Base-by-base conservation (phyloP, 139 green algal species). In the Coelastrella sp. region DNA sequence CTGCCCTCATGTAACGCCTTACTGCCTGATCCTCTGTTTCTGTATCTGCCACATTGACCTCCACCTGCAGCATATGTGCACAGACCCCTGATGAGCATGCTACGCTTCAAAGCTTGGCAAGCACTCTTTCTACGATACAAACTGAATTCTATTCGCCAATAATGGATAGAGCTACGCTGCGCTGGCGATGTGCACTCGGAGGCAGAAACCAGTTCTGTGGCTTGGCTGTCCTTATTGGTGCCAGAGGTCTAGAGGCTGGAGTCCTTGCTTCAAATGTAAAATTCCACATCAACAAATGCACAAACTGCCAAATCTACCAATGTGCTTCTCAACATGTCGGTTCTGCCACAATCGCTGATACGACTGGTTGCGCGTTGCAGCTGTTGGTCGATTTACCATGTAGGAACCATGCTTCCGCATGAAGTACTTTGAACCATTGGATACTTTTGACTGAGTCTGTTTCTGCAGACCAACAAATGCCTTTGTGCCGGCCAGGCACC, bases 21-120 rank as follows among this genome's bases (percentile, higher is more conserved):
- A 93, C 90, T 45, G 90, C 88, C 78, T 89, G 86, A 37, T 93
- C 90, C 85, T 93, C 90, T 3, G 90, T 87, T 88, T 93, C 90
- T 34, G 90, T 88, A 60, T 93, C 90, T 23, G 30, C 87, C 11
- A 93, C 74, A 25, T 92, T 82, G 32, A 90, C 79, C 85, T 89
- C 23, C 35, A n/a, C 25, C 68, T 78, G 68, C 17, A 27, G n/a
- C n/a, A n/a, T n/a, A n/a, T n/a, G n/a, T n/a, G n/a, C n/a, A n/a
- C n/a, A n/a, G n/a, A n/a, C n/a, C n/a, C n/a, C n/a, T n/a, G n/a
- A n/a, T n/a, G n/a, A n/a, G n/a, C n/a, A n/a, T n/a, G n/a, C n/a
- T n/a, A n/a, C n/a, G n/a, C n/a, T n/a, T n/a, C n/a, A n/a, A n/a
- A n/a, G n/a, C n/a, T n/a, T n/a, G n/a, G n/a, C n/a, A n/a, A n/a